These are phyloP conservation scores for Corymbia calophylla DNA, from an alignment of 441 rosid genomes.

Conservation along the genomic window DNA sequence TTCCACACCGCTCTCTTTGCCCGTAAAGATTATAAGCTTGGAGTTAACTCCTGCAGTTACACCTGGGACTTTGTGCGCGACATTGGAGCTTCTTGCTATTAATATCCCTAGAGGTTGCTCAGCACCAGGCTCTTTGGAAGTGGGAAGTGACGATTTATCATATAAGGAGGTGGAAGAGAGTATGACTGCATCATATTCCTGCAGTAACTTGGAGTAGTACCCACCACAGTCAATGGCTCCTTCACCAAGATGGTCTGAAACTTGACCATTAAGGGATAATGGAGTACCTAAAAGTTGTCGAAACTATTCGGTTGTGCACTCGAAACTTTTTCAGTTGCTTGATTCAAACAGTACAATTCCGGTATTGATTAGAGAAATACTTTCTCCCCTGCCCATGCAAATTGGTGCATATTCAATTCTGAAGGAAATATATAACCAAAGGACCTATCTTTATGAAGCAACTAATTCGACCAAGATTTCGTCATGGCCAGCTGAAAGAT, in stretches of 20 bases:
- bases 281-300: conserved; percentile 41
- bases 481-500: not conserved
- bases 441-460: no score
- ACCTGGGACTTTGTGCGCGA: conserved; percentile 16
- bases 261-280: conserved; percentile 52
- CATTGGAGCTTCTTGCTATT: conserved; percentile 19
- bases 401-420: not conserved
- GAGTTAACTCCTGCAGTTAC: conserved; percentile 25
- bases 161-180: conserved; percentile 35
- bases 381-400: not conserved
- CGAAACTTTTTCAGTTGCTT: not conserved
- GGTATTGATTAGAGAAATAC: not conserved
- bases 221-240: conserved; percentile 48
- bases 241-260: conserved; percentile 57
- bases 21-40: conserved; percentile 31
- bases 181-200: conserved; percentile 66
- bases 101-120: conserved; percentile 55
- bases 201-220: conserved; percentile 64
- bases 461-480: not conserved
- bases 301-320: not conserved
- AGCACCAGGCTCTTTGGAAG: conserved; percentile 58
- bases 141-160: conserved; percentile 23
- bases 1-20: conserved; percentile 16
- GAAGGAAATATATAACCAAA: not conserved
- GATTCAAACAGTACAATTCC: not conserved